Conservation (phyloP, 2,329 filamentous ascomycete genomes). For the Cordyceps javanica region DNA sequence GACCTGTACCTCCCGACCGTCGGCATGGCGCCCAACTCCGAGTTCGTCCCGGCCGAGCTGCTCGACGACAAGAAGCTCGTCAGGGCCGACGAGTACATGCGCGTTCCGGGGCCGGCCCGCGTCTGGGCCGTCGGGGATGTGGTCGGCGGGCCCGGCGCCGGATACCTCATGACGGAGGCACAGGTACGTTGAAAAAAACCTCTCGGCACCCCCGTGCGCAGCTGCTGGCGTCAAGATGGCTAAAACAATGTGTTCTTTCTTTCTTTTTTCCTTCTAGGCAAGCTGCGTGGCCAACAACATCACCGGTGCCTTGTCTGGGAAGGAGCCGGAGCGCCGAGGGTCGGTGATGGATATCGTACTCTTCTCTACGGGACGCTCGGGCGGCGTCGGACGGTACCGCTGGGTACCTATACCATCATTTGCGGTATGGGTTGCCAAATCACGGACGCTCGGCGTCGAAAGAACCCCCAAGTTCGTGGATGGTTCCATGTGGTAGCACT, state of each 20-base stretch:
- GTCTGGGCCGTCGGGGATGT: constrained; percentile 52
- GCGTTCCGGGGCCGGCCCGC: constrained; percentile 36
- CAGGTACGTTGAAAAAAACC: constrained; percentile 31
- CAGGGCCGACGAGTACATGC: constrained; percentile 44
- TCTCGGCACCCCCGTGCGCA: background rate
- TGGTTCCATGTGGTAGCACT: constrained; percentile 39
- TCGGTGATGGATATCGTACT: constrained; percentile 44
- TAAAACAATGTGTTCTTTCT: no score
- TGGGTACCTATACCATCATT: constrained; percentile 44
- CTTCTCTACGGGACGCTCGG: constrained; percentile 42
- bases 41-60: constrained; percentile 40
- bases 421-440: constrained; percentile 46
- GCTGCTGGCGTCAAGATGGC: no score
- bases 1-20: constrained; percentile 53
- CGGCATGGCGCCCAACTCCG: constrained; percentile 49
- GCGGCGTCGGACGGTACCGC: constrained; percentile 44
- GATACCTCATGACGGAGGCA: constrained; percentile 55
- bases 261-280: no score
- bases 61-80: constrained; percentile 40
- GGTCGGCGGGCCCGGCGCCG: constrained; percentile 45
- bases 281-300: constrained; percentile 49
- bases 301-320: constrained; percentile 39
- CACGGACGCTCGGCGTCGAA: constrained; percentile 42
- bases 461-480: constrained; percentile 39
- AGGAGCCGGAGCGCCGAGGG: constrained; percentile 38